Evolutionary conservation across 2,329 filamentous ascomycete genomes (phyloP), one percentile per base, ranked within the genome.

Genomic region (Arthrobotrys iridis): DNA sequence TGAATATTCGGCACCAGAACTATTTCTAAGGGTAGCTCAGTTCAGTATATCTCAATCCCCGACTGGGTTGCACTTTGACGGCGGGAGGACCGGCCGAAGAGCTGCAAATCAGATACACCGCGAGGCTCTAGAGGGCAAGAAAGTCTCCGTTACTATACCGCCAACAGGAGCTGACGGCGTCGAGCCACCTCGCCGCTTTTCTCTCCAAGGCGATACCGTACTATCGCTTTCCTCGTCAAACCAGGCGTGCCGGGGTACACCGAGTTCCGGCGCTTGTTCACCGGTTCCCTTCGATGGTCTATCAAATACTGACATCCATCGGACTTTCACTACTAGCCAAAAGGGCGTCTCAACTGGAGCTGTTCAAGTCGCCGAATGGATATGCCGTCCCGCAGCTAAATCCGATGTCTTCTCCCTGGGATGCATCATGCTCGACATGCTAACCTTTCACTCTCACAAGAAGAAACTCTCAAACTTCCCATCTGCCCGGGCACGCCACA

Each of bases 371-470:
- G 72, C 65, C 4, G 72, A 76, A 40, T 76, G 72, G 72, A 46
- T 76, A n/a, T 76, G 65, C 18, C 58, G 72, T 3, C 72, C 72
- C 7, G 72, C 72, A 13, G 72, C 72, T 13, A 80, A 81, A 74
- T 87, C 89, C 46, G 91, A 93, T 80, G 84, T 93, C 18, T 93
- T 91, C 82, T 91, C 90, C 2, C 84, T 93, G 0, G 91, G 88
- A 7, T 91, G 90, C 80, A 85, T 93, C 59, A 90, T 90, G 74
- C 83, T 93, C 13, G 91, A 93, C 77, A 85, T 93, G 28, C 80
- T 93, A 18, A 88, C 88, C 20, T 88, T 91, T 79, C 83, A 91
- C 68, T 82, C 92, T 73, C 91, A 91, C 80, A 88, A 89, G 77
- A 87, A 88, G 62, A 85, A 87, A 0, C 48, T 71, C 4, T 86